phyloP scores from a whole-genome alignment of 306 rosid genomes.

The Cucurbita ficifolia region DNA sequence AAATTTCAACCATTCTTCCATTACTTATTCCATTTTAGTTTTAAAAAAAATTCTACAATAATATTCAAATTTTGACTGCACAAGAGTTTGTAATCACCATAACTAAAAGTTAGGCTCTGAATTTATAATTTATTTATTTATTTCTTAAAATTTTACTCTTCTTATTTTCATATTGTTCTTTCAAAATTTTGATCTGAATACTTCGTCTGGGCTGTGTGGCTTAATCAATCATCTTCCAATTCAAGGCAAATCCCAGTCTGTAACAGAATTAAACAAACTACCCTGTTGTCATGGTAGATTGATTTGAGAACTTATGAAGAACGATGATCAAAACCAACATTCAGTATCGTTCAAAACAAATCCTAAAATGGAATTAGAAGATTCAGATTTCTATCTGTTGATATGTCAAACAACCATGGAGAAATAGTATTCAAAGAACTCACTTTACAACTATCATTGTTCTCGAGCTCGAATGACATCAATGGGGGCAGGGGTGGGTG shows the following conservation, averaged over 20 bases:
- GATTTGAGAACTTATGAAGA: neutral
- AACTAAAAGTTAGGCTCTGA: too few relatives aligned
- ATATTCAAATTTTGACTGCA: neutral
- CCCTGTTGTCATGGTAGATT: neutral
- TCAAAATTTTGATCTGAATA: neutral
- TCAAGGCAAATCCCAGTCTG: neutral
- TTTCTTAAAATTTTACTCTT: too few relatives aligned
- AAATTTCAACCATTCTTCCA: neutral
- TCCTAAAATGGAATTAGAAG: neutral
- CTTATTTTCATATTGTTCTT: too few relatives aligned
- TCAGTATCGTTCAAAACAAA: neutral
- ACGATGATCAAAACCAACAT: neutral
- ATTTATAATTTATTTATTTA: too few relatives aligned
- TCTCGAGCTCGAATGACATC: neutral
- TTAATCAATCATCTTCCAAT: neutral
- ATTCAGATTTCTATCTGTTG: neutral
- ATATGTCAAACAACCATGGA: neutral
- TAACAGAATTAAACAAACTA: neutral
- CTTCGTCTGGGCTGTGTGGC: neutral
- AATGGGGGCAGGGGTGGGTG: neutral
- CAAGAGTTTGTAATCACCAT: too few relatives aligned
- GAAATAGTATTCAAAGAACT: neutral
- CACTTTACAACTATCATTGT: neutral
- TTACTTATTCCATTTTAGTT: too few relatives aligned
- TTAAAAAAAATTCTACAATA: too few relatives aligned